phyloP scores from a whole-genome alignment of 2,329 filamentous ascomycete genomes.

The Niveomyces coronatus region DNA sequence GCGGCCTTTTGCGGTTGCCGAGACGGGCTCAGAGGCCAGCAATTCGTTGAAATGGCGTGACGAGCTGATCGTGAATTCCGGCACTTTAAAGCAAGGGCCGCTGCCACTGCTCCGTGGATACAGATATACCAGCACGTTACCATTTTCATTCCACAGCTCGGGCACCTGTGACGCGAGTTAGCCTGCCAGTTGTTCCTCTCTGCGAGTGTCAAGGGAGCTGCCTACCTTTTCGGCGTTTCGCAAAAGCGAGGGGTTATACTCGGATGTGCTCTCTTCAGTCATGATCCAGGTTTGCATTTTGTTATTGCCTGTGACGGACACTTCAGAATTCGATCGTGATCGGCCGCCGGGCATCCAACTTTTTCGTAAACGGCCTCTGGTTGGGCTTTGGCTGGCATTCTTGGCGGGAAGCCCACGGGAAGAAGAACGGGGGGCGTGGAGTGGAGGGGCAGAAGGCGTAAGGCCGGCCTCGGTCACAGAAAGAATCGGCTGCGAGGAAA shows the following conservation, averaged over 20 bases:
- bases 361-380: slow-evolving; percentile 35
- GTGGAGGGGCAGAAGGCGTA: slow-evolving; percentile 7
- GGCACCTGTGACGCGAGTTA: slow-evolving; percentile 43
- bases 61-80: slow-evolving; percentile 40
- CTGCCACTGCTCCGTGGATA: slow-evolving; percentile 38
- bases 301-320: slow-evolving; percentile 13
- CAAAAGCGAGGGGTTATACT: slow-evolving; percentile 46
- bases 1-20: slow-evolving; percentile 22
- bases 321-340: slow-evolving; percentile 41
- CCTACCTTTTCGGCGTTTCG: slow-evolving; percentile 44
- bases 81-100: slow-evolving; percentile 51
- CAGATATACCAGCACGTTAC: slow-evolving; percentile 47
- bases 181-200: too few relatives aligned
- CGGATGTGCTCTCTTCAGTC: slow-evolving; percentile 37
- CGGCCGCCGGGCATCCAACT: slow-evolving; percentile 44
- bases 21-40: slow-evolving; percentile 33
- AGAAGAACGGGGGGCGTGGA: background rate
- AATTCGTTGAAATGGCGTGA: slow-evolving; percentile 46
- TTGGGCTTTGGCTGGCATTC: slow-evolving; percentile 34
- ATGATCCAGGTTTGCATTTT: slow-evolving; percentile 42
- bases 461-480: slow-evolving; percentile 9
- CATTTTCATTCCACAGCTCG: slow-evolving; percentile 54
- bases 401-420: slow-evolving; percentile 1
- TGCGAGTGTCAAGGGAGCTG: slow-evolving; percentile 2
- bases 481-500: slow-evolving; percentile 35